Evolutionary conservation across 2,329 filamentous ascomycete species (phyloP), one percentile per base, ranked within the genome.

Genomic region (Orbilia blumenaviensis): DNA sequence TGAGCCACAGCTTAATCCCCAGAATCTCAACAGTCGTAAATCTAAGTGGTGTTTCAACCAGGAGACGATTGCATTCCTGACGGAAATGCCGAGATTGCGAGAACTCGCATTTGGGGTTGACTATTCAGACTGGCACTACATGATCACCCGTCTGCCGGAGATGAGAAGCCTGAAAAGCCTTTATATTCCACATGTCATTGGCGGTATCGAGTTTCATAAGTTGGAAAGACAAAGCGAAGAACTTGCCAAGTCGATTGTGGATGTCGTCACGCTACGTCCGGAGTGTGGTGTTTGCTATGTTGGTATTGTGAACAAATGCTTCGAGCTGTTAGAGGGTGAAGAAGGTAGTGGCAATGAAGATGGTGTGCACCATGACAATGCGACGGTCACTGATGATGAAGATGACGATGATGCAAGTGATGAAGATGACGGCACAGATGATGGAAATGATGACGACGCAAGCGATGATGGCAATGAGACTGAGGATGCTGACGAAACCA

Each of bases 71-170:
- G 85, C 87, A 0, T 95, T 91, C 81, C 86, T 95, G 63, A 92
- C 91, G 81, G 91, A 91, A 3, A 93, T 95, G 91, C 86, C 85
- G 18, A 88, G 85, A 78, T 83, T 95, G 46, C 87, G 87, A 67
- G 92, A 95, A 82, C 84, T 95, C 25, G 90, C 90, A 8, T 87
- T 92, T 78, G 87, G 89, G 0, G 86, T 95, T 66, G 88, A 92
- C 77, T 92, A 91, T 82, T 89, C 87, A 78, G 90, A 94, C 80
- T 95, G 92, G 92, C 92, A 95, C 82, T 89, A 88, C 78, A 92
- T 95, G 83, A 86, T 95, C 7, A 91, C 92, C 81, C 86, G 90
- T 44, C 86, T 95, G 9, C 91, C 91, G 0, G 87, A 88, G 62
- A 86, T 94, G 61, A 87, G 89, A 0, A 88, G 91, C 67, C 86